Evolutionary conservation across 176 grass and related monocot species (phyloP), one percentile per base, ranked within the genome.

Genomic region (Panicum miliaceum): DNA sequence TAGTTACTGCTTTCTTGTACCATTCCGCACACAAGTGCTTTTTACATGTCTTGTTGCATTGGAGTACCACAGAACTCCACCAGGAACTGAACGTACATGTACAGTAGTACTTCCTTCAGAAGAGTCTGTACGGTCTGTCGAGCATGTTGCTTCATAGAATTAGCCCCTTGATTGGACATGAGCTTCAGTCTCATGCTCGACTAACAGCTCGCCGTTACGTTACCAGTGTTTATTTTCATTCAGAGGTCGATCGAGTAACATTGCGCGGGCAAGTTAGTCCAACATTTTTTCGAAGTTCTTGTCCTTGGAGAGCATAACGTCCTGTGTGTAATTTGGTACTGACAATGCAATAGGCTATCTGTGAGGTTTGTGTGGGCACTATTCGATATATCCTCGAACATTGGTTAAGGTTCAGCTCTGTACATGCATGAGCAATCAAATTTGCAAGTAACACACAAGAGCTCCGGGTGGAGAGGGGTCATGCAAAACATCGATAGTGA

Each of bases 31-130:
- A 45, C 4, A 15, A 27, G 40, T 47, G 68, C 13, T 72, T 72
- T 72, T 56, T 53, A n/a, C 50, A 75, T 58, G 70, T 73, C 70
- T 32, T 50, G 45, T 73, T 32, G 29, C 29, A 32, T 32, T 73
- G 71, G 45, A 41, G 25, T 4, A 23, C 18, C 32, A 45, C 46
- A 16, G 32, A 48, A 53, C 54, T 26, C 25, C 60, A 48, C 25
- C 60, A 48, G 59, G 25, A 45, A 20, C 12, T 62, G 57, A 66
- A 80, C 7, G 34, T 68, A 53, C 78, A 68, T 38, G 78, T 22
- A 81, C 34, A 81, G 48, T 63, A 57, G 47, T 53, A 73, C 45
- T 19, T 50, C 36, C 70, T 73, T 35, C 71, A 53, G 8, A 53
- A 12, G 43, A 72, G 18, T 53, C 8, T 12, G 71, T 75, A 54